A percentile compares a stretch with the other conserved stretches of the same genome.
These are phyloP conservation scores for Hypsizygus marmoreus DNA, from an alignment of 768 basidiomycete genomes.

Conservation along the genomic window DNA sequence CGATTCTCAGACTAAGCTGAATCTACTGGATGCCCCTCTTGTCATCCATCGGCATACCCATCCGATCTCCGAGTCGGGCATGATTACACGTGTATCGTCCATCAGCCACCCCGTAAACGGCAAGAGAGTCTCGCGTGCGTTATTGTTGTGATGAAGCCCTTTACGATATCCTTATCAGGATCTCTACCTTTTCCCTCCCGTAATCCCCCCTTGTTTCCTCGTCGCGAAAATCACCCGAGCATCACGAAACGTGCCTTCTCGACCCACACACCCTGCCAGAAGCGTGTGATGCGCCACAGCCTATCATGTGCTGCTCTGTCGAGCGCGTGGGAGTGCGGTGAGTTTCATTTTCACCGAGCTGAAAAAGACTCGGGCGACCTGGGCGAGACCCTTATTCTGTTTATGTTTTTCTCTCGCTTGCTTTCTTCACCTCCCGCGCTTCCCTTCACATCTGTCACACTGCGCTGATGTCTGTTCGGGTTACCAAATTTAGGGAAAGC, in stretches of 20 bases:
- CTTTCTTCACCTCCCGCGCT: too few species aligned
- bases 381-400: too few species aligned
- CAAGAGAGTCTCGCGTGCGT: slow-evolving; percentile 5
- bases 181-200: neutral
- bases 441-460: too few species aligned
- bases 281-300: slow-evolving; percentile 16
- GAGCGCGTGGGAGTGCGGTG: too few species aligned
- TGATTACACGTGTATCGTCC: slow-evolving; percentile 15
- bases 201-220: neutral
- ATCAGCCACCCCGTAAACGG: slow-evolving; percentile 1
- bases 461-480: too few species aligned
- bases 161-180: slow-evolving; percentile 9
- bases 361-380: too few species aligned
- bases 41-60: neutral
- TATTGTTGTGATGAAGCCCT: slow-evolving; percentile 5
- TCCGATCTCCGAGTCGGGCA: neutral
- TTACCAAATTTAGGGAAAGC: too few species aligned
- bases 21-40: neutral
- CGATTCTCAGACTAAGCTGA: too few species aligned
- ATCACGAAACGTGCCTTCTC: slow-evolving; percentile 11
- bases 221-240: neutral
- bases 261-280: neutral
- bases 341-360: too few species aligned
- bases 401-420: too few species aligned
- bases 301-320: too few species aligned